Base-by-base conservation (phyloP, 495 filamentous ascomycete genomes). In the Xanthoparmelia taractica region DNA sequence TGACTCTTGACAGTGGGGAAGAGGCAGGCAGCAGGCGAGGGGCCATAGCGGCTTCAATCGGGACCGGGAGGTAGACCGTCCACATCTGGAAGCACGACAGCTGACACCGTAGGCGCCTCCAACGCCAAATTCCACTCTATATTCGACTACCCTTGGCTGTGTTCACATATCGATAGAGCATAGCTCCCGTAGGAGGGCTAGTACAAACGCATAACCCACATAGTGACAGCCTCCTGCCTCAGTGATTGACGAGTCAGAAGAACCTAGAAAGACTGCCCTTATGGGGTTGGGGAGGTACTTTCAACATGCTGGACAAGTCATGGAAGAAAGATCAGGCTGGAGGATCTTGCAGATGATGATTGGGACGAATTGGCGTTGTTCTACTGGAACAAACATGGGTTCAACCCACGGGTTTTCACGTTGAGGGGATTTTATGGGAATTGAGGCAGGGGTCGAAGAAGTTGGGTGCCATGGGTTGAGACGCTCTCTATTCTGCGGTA, bases 341-440 rank as follows among this genome's bases (percentile, higher is more conserved):
- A 29, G 11, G 47, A 47, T 47, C 23, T 60, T 31, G 45, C 15
- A 36, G 40, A n/a, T 2, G 18, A 36, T 25, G 41, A 60, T 18
- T 60, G 33, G 29, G 40, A 60, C 29, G 41, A 60, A 27, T 2
- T 60, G 18, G 58, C 58, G 11, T 23, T 60, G 17, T 36, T 60
- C 58, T 48, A 36, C 8, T 48, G 45, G 27, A 17, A 37, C 11
- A 4, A 43, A 36, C 17, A 40, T 47, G 13, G 33, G 1, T 33
- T 59, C 4, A 33, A 33, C 17, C 40, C 38, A 18, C n/a, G 3
- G 2, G 33, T 59, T 17, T 59, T 47, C 58, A 29, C n/a, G 40
- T 45, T 33, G 36, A 60, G 0, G 27, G 43, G 15, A 50, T 20
- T 36, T 23, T n/a, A 15, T 43, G 41, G 31, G 18, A 20, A 0